Evolutionary conservation across 2,329 filamentous ascomycete species (phyloP).

Genomic region (Raffaelea ambrosiae): DNA sequence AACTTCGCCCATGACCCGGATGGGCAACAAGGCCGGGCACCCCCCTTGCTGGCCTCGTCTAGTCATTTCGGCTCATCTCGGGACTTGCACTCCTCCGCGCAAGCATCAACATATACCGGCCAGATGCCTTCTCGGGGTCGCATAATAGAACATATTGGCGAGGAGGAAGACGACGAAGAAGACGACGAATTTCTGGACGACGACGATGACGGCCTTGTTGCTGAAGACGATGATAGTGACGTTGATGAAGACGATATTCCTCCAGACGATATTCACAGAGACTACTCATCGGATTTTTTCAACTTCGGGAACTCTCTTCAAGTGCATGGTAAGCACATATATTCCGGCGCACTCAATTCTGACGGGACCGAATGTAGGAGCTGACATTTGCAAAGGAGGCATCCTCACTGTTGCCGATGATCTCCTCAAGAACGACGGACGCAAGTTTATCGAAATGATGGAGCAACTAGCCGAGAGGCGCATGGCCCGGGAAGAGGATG

Average conservation of each 20-base stretch:
- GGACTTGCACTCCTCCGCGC: conserved; percentile 48
- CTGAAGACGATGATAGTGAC: conserved; percentile 52
- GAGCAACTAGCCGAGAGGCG: conserved; percentile 94
- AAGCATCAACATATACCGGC: conserved; percentile 48
- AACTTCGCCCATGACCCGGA: conserved; percentile 77
- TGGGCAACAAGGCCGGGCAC: conserved; percentile 57
- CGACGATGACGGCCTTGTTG: conserved; percentile 37
- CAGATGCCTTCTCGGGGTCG: conserved; percentile 68
- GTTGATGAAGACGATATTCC: conserved; percentile 60
- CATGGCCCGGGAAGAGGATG: conserved; percentile 94
- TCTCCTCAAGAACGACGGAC: conserved; percentile 95
- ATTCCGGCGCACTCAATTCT: background rate
- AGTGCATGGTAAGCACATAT: conserved; percentile 63
- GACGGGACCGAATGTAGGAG: background rate
- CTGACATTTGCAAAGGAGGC: conserved; percentile 56
- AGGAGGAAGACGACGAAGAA: conserved; percentile 47
- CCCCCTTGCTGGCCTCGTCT: conserved; percentile 59
- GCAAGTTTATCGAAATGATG: conserved; percentile 99
- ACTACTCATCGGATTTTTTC: conserved; percentile 77
- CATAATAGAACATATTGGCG: conserved; percentile 58
- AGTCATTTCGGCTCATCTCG: conserved; percentile 51
- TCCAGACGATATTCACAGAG: conserved; percentile 49
- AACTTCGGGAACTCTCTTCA: conserved; percentile 96
- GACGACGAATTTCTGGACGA: conserved; percentile 49
- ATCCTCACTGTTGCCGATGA: conserved; percentile 98